Base-by-base conservation (phyloP, 345 rosid species). In the Gossypium turneri region DNA sequence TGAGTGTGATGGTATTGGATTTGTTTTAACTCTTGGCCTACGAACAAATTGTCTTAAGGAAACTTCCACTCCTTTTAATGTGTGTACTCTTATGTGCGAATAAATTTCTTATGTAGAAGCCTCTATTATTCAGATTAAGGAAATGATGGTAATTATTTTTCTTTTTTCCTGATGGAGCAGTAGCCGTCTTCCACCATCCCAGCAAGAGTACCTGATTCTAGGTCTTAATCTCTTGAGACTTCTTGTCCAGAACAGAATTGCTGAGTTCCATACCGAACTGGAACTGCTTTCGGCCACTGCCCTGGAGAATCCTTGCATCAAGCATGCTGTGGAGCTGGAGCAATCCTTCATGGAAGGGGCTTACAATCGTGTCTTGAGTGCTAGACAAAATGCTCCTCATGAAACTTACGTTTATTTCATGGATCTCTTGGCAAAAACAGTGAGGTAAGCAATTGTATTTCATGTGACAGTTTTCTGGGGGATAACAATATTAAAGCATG, bases 321-420 rank as follows among this genome's bases (percentile, higher is more conserved):
- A 88, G 81, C 97, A 96, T 76, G 98, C 99, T 0, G 98, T 92
- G 50, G 98, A 96, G 90, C 85, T 96, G 88, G 99, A 96, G 92
- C 98, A 92, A 78, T 96, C 99, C 0, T 96, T 93, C 84, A 93
- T 92, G 99, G 98, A 96, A 80, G 97, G 98, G 78, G 99, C 99
- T 48, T 93, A 93, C 72, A 93, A 93, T 83, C 91, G 98, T 70
- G 99, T 96, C 53, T 63, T 91, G 74, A 93, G 88, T 86, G 99
- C 98, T 72, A 88, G 92, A 48, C 98, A 93, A 81, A 93, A 84
- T 8, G 97, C 90, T 0, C 99, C 98, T 62, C 85, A 92, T 81
- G 92, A 87, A 73, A 88, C 88, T 56, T 96, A 90, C 70, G 97
- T 89, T 66, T 93, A 96, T 82, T 93, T 93, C 88, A 90, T 96